These are phyloP conservation scores for Cystofilobasidium macerans DNA, from an alignment of 768 basidiomycete species.

Conservation along the genomic window DNA sequence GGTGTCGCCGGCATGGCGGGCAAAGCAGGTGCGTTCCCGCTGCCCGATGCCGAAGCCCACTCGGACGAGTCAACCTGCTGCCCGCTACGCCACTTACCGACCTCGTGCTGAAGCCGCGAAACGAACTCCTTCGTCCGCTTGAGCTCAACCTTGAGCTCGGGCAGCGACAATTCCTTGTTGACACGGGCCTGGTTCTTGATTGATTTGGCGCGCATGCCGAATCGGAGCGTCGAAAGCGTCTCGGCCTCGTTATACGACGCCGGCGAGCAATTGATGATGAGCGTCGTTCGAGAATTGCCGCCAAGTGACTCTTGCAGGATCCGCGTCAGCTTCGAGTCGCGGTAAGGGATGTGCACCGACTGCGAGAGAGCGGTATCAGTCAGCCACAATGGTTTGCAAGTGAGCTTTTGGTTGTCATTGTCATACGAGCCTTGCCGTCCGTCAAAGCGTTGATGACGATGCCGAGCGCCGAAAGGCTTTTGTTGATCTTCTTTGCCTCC, in stretches of 20 bases:
- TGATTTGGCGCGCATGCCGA: slow-evolving; percentile 99
- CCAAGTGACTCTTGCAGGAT: slow-evolving; percentile 97
- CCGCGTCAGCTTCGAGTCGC: slow-evolving; percentile 96
- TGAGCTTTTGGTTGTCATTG: too few relatives aligned
- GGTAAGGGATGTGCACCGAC: slow-evolving; percentile 95
- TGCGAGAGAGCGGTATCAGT: slow-evolving; percentile 40
- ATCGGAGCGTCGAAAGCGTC: slow-evolving; percentile 90
- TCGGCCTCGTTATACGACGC: slow-evolving; percentile 95
- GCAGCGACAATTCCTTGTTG: slow-evolving; percentile 86
- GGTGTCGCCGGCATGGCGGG: slow-evolving; percentile 7
- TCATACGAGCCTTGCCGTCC: slow-evolving; percentile 91
- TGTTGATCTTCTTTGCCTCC: slow-evolving; percentile 99
- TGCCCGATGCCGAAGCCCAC: slow-evolving; percentile 54
- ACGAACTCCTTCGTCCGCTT: slow-evolving; percentile 85
- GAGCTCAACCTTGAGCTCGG: slow-evolving; percentile 85
- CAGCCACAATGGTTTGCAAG: too few relatives aligned
- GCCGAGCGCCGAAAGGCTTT: slow-evolving; percentile 88
- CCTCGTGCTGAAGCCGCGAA: slow-evolving; percentile 76
- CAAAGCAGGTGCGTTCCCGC: slow-evolving; percentile 1
- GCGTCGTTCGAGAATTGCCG: slow-evolving; percentile 75
- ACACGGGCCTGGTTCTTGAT: slow-evolving; percentile 99
- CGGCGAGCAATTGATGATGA: slow-evolving; percentile 93
- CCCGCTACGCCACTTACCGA: slow-evolving; percentile 78
- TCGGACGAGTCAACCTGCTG: slow-evolving; percentile 70
- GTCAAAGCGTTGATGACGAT: slow-evolving; percentile 99